These are phyloP conservation scores for Talaromyces pinophilus DNA, from an alignment of 2,329 filamentous ascomycete genomes.

Conservation along the genomic window DNA sequence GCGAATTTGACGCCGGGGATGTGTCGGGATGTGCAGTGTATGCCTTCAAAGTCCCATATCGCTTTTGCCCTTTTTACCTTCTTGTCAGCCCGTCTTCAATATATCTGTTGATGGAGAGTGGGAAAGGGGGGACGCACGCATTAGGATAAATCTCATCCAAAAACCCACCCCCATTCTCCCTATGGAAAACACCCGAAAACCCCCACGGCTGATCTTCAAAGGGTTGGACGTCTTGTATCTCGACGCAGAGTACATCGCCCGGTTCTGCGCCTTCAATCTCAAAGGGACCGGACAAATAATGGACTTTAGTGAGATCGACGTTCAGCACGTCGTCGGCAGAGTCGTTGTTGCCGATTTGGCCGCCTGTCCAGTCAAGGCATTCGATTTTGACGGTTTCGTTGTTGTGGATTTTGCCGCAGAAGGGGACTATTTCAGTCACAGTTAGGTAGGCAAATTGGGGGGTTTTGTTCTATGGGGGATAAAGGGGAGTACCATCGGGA, in stretches of 20 bases:
- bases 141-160: conserved; percentile 84
- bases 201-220: conserved; percentile 86
- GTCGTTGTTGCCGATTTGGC: conserved; percentile 87
- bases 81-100: neutral
- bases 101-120: too few species aligned
- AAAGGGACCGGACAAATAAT: conserved; percentile 88
- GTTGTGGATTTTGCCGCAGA: conserved; percentile 70
- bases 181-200: conserved; percentile 80
- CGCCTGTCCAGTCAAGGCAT: conserved; percentile 76
- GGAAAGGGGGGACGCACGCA: conserved; percentile 53
- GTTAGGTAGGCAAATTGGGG: neutral
- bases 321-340: conserved; percentile 84
- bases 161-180: conserved; percentile 83
- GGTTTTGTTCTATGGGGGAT: neutral
- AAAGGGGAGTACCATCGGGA: conserved; percentile 67
- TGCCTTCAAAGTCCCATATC: conserved; percentile 76
- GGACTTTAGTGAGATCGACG: conserved; percentile 79
- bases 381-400: conserved; percentile 91
- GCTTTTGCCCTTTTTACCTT: conserved; percentile 58
- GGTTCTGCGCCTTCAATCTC: conserved; percentile 81
- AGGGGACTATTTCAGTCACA: conserved; percentile 63
- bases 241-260: conserved; percentile 80
- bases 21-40: conserved; percentile 81
- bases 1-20: conserved; percentile 85
- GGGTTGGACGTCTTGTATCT: conserved; percentile 92